Conservation (phyloP, 495 filamentous ascomycete species). For the Aspergillus olivimuriae region DNA sequence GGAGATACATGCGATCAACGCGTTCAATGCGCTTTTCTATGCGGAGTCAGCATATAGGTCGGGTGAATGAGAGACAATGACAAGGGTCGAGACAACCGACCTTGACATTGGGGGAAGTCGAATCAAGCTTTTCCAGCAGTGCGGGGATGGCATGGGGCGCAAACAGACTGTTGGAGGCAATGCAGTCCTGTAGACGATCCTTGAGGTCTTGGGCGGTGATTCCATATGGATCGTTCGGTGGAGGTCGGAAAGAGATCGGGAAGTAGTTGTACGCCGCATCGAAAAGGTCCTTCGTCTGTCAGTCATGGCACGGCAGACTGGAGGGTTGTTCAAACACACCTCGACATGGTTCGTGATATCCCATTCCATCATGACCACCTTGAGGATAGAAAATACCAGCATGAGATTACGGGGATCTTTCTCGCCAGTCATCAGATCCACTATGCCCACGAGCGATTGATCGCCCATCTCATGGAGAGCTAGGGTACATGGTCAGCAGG, state of each 20-base stretch:
- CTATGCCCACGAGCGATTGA: slow-evolving; percentile 55
- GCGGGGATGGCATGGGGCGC: slow-evolving; percentile 64
- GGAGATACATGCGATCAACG: slow-evolving; percentile 53
- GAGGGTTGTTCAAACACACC: slow-evolving; percentile 28
- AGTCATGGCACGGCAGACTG: too few relatives aligned
- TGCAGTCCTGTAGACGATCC: slow-evolving; percentile 60
- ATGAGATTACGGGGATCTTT: slow-evolving; percentile 75
- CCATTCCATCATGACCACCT: slow-evolving; percentile 70
- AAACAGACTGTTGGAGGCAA: slow-evolving; percentile 61
- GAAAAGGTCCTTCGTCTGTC: too few relatives aligned
- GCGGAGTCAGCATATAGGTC: slow-evolving; percentile 20
- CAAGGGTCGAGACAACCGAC: slow-evolving; percentile 33
- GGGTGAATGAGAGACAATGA: not conserved
- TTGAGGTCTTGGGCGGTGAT: slow-evolving; percentile 72
- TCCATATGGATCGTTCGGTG: slow-evolving; percentile 67
- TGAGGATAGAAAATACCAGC: slow-evolving; percentile 69
- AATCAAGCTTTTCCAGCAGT: slow-evolving; percentile 70
- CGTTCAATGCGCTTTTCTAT: slow-evolving; percentile 65
- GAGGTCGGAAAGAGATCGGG: slow-evolving; percentile 70
- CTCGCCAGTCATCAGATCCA: slow-evolving; percentile 65
- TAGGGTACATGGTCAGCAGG: too few relatives aligned
- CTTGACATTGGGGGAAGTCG: slow-evolving; percentile 68
- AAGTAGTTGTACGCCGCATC: slow-evolving; percentile 76
- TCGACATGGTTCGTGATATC: slow-evolving; percentile 57
- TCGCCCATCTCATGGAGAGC: slow-evolving; percentile 50